Percentiles rank a stretch among this genome's conserved stretches.
Evolutionary conservation across 2,329 filamentous ascomycete species (phyloP).

Genomic region (Pestalotiopsis sp.): DNA sequence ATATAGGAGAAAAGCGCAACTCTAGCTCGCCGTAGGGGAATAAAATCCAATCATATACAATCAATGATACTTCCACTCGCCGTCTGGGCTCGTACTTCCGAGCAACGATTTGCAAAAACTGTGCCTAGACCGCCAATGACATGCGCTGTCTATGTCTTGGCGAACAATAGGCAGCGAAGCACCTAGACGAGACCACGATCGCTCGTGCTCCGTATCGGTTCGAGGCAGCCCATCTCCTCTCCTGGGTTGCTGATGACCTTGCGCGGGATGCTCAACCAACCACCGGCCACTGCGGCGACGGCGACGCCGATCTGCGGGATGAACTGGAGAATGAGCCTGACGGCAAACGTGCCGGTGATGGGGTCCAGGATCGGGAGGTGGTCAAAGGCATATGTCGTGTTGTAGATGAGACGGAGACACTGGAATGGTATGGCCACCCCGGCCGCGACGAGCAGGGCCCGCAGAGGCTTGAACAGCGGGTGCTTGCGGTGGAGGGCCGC

Average conservation of each 20-base stretch:
- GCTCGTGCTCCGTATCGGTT: not conserved
- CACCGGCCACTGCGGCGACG: not conserved
- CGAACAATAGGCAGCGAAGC: not conserved
- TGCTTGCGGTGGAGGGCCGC: not conserved
- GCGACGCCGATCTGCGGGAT: not conserved
- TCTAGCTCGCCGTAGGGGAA: too few species aligned
- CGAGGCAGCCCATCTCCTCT: not conserved
- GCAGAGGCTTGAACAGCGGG: not conserved
- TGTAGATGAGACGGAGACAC: not conserved
- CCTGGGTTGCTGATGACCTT: not conserved
- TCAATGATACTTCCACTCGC: too few species aligned
- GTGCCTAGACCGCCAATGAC: not conserved
- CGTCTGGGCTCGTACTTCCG: not conserved
- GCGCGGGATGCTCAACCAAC: not conserved
- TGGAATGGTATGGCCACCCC: conserved; percentile 1
- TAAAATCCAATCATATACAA: too few species aligned
- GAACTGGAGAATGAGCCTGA: not conserved
- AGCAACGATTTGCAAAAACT: not conserved
- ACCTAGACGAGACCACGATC: not conserved
- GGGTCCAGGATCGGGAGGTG: not conserved
- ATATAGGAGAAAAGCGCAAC: too few species aligned
- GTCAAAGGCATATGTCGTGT: conserved; percentile 3
- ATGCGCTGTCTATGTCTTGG: not conserved
- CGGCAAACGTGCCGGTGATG: not conserved
- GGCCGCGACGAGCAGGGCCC: not conserved